phyloP scores from a whole-genome alignment of 768 basidiomycete species.

The Boletus edulis region DNA sequence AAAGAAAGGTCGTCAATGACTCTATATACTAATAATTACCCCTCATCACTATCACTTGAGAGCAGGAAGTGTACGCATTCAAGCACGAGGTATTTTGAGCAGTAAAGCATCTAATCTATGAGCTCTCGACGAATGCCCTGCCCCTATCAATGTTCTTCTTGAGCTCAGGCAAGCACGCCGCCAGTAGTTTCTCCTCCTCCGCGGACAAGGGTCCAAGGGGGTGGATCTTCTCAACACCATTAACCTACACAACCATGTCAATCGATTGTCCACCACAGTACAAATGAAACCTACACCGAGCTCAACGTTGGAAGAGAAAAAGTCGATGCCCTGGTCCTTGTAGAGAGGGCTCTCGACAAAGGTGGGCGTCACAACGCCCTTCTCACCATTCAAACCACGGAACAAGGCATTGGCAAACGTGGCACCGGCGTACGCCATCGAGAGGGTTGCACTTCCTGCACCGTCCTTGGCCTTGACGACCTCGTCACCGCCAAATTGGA shows the following conservation, averaged over 20 bases:
- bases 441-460: conserved; percentile 72
- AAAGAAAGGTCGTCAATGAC: conserved; percentile 47
- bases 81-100: conserved; percentile 21
- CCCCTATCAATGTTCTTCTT: conserved; percentile 99
- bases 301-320: conserved; percentile 93
- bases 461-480: conserved; percentile 98
- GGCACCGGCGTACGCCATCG: conserved; percentile 77
- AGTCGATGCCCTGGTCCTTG: conserved; percentile 82
- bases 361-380: conserved; percentile 71
- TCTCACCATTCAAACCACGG: conserved; percentile 64
- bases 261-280: neutral
- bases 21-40: neutral
- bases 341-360: conserved; percentile 90
- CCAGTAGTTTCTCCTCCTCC: conserved; percentile 83
- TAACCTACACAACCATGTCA: conserved; percentile 40
- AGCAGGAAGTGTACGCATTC: conserved; percentile 6
- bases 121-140: conserved; percentile 61
- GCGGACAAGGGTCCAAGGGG: conserved; percentile 75
- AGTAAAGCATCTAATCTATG: conserved; percentile 25
- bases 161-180: conserved; percentile 85
- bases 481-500: conserved; percentile 96
- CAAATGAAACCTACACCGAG: conserved; percentile 66
- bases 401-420: conserved; percentile 63
- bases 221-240: conserved; percentile 93
- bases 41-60: neutral